Conservation (phyloP, 371 early-diverging fungal genomes). For the Lichtheimia ramosa region DNA sequence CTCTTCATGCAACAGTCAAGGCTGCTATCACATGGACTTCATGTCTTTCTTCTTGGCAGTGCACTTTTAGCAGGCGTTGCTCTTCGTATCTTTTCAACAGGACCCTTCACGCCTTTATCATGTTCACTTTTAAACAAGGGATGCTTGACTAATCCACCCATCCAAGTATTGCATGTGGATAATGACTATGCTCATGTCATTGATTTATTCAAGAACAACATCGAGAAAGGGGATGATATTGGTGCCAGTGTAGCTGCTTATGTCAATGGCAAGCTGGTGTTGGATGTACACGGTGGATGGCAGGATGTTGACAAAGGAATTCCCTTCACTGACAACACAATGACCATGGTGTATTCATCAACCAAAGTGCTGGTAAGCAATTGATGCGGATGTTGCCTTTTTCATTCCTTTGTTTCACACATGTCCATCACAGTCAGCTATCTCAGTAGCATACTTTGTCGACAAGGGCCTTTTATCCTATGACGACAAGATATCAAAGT, state of each 20-base stretch:
- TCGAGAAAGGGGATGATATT: constrained; percentile 42
- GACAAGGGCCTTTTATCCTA: constrained; percentile 59
- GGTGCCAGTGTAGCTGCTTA: constrained; percentile 56
- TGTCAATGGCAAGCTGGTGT: constrained; percentile 57
- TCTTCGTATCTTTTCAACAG: background rate
- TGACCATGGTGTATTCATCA: constrained; percentile 70
- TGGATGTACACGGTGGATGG: constrained; percentile 68
- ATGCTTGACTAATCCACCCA: constrained; percentile 9
- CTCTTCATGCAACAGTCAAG: too few relatives aligned
- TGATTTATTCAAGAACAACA: constrained; percentile 30
- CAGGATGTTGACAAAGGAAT: constrained; percentile 39
- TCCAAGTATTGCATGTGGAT: constrained; percentile 20
- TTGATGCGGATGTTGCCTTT: background rate
- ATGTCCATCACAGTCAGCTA: constrained; percentile 26
- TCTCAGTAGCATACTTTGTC: constrained; percentile 64
- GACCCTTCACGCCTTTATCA: constrained; percentile 7
- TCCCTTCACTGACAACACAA: constrained; percentile 51
- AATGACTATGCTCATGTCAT: constrained; percentile 30
- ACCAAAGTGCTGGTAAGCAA: constrained; percentile 58
- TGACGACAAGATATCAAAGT: constrained; percentile 50
- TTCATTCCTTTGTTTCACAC: background rate
- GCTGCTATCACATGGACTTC: too few relatives aligned
- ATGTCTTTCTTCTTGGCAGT: too few relatives aligned
- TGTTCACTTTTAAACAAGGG: constrained; percentile 5
- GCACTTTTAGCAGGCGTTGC: too few relatives aligned